Evolutionary conservation across 2,329 filamentous ascomycete species (phyloP), one percentile per base, ranked within the genome.

Genomic region (Penicillium oxalicum): DNA sequence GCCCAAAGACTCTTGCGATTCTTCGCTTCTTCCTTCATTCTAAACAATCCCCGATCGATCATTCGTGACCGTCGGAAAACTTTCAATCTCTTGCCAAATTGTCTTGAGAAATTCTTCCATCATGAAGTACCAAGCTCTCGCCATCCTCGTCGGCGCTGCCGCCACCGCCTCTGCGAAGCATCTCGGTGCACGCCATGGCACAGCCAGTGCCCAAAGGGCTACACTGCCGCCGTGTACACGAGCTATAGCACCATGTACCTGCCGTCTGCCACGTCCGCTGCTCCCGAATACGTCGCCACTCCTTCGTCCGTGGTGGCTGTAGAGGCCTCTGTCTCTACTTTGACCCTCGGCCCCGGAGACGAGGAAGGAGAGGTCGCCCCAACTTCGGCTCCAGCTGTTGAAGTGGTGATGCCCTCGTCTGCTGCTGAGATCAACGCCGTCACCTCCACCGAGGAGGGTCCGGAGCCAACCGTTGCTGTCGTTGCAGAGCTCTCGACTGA

Each of bases 81-180:
- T 4, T 41, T 26, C 45, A 13, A 34, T 40, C 38, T 45, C 35
- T 55, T 47, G 11, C 7, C 4, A 32, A 32, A 32, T 32, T 5
- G 11, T 32, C 29, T 18, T 18, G 18, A 18, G 29, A 32, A 8
- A 32, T 5, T 8, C 2, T 32, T 32, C 11, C 28, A 38, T 35
- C 38, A 66, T 66, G 63, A 65, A 60, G 49, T 64, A 59, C 39
- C 59, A 61, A 36, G 47, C 41, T 28, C 37, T 65, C 9, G 50
- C 53, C 35, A 60, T 58, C 48, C 57, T 62, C 43, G 25, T 66
- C 34, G 48, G 62, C 40, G 48, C 51, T 11, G 54, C 58, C 34
- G 53, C 58, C 12, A 53, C 59, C 9, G 61, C 60, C 32, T 62
- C 62, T 39, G 62, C 62, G 8, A 51, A 55, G 28, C 58, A 58